Base-by-base conservation (phyloP, 768 basidiomycete species). In the Jaapia argillacea region DNA sequence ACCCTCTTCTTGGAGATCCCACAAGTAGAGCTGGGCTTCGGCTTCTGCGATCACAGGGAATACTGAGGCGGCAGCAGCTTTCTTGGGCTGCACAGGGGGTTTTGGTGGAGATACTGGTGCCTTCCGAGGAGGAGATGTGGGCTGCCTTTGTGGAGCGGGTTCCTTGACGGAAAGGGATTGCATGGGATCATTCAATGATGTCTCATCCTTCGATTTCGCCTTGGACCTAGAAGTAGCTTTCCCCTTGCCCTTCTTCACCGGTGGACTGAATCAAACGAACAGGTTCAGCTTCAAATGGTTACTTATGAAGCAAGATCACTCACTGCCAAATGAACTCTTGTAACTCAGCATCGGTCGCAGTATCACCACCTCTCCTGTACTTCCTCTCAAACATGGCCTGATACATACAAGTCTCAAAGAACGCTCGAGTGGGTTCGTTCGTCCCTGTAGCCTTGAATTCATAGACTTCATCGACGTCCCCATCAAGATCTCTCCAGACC, bases 341-440 rank as follows among this genome's bases (percentile, higher is more conserved):
- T 26, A 97, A 66, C 24, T 85, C 79, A 1, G 69, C 62, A 52
- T 89, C 84, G 24, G 59, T 61, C 14, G 81, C 73, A 47, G 69
- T 74, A 43, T 87, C 81, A 7, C 87, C 85, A 51, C 75, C 77
- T 41, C 52, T 67, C 53, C 71, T 81, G 67, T 85, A 83, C 67
- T 92, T 93, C 63, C 92, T 78, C 58, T 99, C 96, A 61, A 84
- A 98, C 81, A 98, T 91, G 46, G 94, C 94, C 23, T 88, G 80
- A 53, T 94, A 87, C 73, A 97, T 85, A 64, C 91, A 88, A 21
- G 81, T 81, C 64, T 97, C 92, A 57, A 98, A 96, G 59, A 91
- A 85, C 13, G 77, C 82, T 38, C 81, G 76, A 0, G 89, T 93
- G 1, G 87, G 84, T 41, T 60, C 71, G 41, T 78, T 79, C 37